Evolutionary conservation across 2,329 filamentous ascomycete genomes (phyloP).

Genomic region (Neonectria faginata): DNA sequence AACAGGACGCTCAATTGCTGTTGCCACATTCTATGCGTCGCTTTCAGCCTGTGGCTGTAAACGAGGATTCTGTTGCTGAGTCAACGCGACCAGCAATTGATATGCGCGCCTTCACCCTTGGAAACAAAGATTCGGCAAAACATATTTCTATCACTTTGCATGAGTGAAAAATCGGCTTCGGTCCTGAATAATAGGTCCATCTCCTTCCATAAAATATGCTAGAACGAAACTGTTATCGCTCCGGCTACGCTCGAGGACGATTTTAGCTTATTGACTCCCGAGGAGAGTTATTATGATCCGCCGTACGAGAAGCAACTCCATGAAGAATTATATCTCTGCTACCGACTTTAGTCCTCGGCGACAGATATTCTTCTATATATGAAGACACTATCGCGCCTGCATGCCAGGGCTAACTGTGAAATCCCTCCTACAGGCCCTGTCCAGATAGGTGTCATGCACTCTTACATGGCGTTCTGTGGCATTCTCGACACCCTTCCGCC

Average conservation of each 20-base stretch:
- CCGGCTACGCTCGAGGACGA: not conserved
- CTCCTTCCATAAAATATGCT: constrained; percentile 23
- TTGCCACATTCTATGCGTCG: constrained; percentile 9
- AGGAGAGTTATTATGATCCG: not conserved
- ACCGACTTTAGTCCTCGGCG: constrained; percentile 19
- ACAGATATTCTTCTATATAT: constrained; percentile 24
- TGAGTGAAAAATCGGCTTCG: constrained; percentile 28
- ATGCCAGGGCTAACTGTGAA: not conserved
- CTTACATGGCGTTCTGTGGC: constrained; percentile 28
- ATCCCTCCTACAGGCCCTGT: constrained; percentile 3
- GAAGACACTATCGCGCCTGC: constrained; percentile 12
- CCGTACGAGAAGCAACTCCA: constrained; percentile 22
- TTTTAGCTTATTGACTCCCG: constrained; percentile 1
- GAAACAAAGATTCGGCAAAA: constrained; percentile 23
- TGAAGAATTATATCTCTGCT: constrained; percentile 18
- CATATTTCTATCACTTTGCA: constrained; percentile 8
- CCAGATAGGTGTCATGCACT: constrained; percentile 20
- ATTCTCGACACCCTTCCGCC: constrained; percentile 19
- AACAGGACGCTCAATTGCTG: not conserved
- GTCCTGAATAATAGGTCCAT: constrained; percentile 23
- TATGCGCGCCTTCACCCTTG: constrained; percentile 24
- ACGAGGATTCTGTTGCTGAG: not conserved
- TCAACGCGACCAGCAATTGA: not conserved
- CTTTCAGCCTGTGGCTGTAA: not conserved
- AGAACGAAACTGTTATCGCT: not conserved